phyloP scores from a whole-genome alignment of 192 early-diverging fungal genomes.

The Backusella mclennaniae region DNA sequence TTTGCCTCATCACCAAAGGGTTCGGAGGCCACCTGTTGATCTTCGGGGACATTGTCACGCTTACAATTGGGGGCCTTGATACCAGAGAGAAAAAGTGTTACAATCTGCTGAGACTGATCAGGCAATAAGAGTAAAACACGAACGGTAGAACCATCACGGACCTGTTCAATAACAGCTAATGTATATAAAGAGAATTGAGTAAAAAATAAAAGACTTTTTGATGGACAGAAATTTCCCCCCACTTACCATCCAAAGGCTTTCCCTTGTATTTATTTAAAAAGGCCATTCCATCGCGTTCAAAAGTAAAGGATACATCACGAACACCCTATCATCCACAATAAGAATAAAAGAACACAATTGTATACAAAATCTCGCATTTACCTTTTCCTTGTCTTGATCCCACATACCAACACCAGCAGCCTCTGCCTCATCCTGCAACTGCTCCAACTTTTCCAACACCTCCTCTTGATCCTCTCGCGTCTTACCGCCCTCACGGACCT shows the following conservation, averaged over 20 bases:
- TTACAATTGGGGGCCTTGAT: constrained; percentile 83
- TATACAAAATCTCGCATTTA: constrained; percentile 12
- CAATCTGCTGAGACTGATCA: constrained; percentile 61
- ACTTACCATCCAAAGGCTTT: constrained; percentile 69
- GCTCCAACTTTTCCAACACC: constrained; percentile 46
- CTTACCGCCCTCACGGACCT: constrained; percentile 65
- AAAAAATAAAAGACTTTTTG: background rate
- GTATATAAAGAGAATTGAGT: background rate
- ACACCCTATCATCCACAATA: constrained; percentile 28
- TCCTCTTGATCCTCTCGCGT: constrained; percentile 40
- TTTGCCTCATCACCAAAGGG: constrained; percentile 93
- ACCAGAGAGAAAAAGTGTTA: constrained; percentile 79
- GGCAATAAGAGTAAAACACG: constrained; percentile 71
- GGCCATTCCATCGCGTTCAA: constrained; percentile 62
- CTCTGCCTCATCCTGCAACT: constrained; percentile 75
- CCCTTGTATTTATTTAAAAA: constrained; percentile 84
- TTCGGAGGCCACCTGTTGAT: constrained; percentile 60
- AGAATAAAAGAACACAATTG: background rate
- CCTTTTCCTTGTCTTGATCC: constrained; percentile 50
- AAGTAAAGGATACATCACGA: constrained; percentile 50
- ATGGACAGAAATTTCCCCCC: too few relatives aligned
- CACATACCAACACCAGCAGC: constrained; percentile 76
- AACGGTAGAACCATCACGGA: constrained; percentile 88
- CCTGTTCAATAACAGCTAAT: constrained; percentile 86
- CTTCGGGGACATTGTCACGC: constrained; percentile 63